Evolutionary conservation across 495 filamentous ascomycete genomes (phyloP).

Genomic region (Talaromyces trachyspermus): DNA sequence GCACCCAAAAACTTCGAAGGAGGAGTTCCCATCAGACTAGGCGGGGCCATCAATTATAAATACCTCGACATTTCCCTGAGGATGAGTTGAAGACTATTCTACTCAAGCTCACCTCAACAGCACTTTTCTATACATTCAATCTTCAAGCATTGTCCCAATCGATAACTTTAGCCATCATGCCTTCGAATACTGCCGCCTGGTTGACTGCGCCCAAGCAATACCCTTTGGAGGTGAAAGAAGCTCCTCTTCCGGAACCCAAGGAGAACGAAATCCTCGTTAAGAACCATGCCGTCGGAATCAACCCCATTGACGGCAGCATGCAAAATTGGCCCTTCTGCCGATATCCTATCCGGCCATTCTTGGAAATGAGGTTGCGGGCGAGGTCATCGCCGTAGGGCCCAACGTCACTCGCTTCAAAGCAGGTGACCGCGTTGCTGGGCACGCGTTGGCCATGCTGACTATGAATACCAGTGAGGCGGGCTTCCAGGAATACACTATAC

Average conservation of each 20-base stretch:
- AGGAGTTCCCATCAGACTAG: too few relatives aligned
- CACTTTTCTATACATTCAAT: too few relatives aligned
- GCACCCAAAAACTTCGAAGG: too few relatives aligned
- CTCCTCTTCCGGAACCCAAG: conserved; percentile 23
- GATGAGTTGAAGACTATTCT: too few relatives aligned
- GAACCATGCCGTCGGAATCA: conserved; percentile 35
- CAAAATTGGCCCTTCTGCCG: conserved; percentile 17
- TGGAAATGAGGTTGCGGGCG: conserved; percentile 36
- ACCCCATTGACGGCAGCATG: conserved; percentile 28
- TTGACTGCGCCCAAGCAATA: conserved; percentile 15
- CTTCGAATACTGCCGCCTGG: conserved; percentile 34
- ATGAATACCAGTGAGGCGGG: conserved; percentile 29
- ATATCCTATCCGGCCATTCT: conserved; percentile 34
- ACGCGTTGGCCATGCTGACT: neutral
- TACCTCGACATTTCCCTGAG: too few relatives aligned
- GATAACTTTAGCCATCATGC: too few relatives aligned
- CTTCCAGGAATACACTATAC: conserved; percentile 29
- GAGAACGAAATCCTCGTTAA: conserved; percentile 30
- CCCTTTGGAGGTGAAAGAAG: conserved; percentile 26
- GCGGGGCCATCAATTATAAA: too few relatives aligned
- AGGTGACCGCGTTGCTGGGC: conserved; percentile 37
- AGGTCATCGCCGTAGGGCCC: conserved; percentile 28
- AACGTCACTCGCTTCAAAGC: conserved; percentile 25
- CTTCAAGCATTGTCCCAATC: neutral
- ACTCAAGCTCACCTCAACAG: too few relatives aligned